phyloP scores from a whole-genome alignment of 805 yeast species.

The Wickerhamomyces xylosicus region DNA sequence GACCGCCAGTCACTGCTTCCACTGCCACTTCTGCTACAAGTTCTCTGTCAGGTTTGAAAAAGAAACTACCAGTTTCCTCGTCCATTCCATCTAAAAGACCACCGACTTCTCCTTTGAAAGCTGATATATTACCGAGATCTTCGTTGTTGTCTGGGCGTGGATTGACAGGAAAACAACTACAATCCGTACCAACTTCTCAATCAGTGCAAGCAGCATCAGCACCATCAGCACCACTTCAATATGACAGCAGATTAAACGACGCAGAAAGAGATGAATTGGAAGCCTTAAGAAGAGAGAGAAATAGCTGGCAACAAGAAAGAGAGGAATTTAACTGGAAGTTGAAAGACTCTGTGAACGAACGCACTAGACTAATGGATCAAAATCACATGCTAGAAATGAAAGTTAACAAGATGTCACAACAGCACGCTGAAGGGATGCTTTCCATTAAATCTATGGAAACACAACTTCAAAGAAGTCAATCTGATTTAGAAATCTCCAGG shows the following conservation, averaged over 20 bases:
- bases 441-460: constrained; percentile 59
- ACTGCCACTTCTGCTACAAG: constrained; percentile 5
- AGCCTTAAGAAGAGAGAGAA: constrained; percentile 42
- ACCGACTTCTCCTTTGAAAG: constrained; percentile 61
- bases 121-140: constrained; percentile 21
- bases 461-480: constrained; percentile 46
- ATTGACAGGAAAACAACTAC: constrained; percentile 33
- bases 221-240: constrained; percentile 2
- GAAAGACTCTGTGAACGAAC: constrained; percentile 21
- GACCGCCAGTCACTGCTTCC: constrained; percentile 1
- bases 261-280: constrained; percentile 33
- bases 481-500: constrained; percentile 52
- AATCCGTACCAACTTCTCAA: constrained; percentile 17
- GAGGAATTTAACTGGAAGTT: constrained; percentile 20
- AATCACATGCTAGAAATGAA: constrained; percentile 13
- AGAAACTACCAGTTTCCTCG: constrained; percentile 13
- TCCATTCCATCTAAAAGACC: constrained; percentile 56
- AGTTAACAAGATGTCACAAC: constrained; percentile 35
- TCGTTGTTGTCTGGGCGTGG: constrained; percentile 18
- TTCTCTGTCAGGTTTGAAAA: constrained; percentile 2
- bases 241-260: constrained; percentile 7
- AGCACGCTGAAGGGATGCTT: constrained; percentile 39
- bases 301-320: constrained; percentile 22
- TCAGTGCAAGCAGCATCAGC: constrained; percentile 14
- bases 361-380: constrained; percentile 18